Evolutionary conservation across 352 stramenopile species (phyloP), one percentile per base, ranked within the genome.

Genomic region (Elongisporangium prolatum): DNA sequence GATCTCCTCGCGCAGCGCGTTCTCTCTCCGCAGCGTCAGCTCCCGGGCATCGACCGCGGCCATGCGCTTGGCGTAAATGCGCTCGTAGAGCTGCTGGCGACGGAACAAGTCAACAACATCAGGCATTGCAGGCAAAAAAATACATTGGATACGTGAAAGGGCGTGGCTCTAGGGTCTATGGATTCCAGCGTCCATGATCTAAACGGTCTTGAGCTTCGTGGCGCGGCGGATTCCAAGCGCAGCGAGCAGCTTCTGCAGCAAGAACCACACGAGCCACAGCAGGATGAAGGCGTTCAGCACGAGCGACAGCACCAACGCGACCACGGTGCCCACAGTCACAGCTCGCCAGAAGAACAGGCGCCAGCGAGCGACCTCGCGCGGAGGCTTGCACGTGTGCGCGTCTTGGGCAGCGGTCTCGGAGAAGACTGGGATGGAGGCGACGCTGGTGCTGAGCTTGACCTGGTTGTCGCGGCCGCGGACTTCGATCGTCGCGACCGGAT

Each of bases 1-100:
- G 48, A 90, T 89, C 56, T 93, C 84, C 52, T 91, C 82, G 21
- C 80, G 74, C 8, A 92, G 52, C 11, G 72, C 74, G 71, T 92
- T 88, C 21, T 88, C 76, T 10, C 62, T 60, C 4, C 78, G 74
- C 24, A 90, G 59, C 62, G 66, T 64, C 1, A 65, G 61, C 59
- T 88, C 78, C 6, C 68, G 57, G 52, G 55, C 54, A n/a, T 71
- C 66, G 14, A 89, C 71, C 4, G 75, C 71, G 6, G 61, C 65
- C 11, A 85, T 18, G 9, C 77, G 77, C 60, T 80, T 81, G 24
- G 84, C 77, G 54, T 86, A 88, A 14, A 89, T 60, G 59, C 78
- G 78, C 16, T 69, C 71, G 16, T 66, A 70, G 18, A 88, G 72
- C 28, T 80, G 72, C 54, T 85, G 66, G 44, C 61, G 66, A 11